Base-by-base conservation (phyloP, 2,329 filamentous ascomycete genomes). In the Penicillium sp. region DNA sequence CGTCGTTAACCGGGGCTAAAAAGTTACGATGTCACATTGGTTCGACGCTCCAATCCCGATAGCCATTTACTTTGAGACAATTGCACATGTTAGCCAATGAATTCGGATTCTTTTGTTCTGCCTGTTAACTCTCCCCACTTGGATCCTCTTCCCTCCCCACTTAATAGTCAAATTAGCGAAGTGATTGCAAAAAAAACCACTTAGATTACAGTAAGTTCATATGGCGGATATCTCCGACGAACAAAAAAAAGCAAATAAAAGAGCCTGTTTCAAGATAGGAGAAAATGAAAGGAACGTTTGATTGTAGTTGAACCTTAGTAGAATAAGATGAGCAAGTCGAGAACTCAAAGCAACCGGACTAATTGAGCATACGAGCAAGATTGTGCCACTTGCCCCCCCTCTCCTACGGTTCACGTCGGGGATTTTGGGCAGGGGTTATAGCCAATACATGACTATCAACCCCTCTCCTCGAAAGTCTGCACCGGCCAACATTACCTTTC, bases 1-100 rank as follows among this genome's bases (percentile, higher is more conserved):
- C 62, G 62, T 56, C 38, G 59, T 62, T 63, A 64, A 50, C 59
- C 59, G 62, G 57, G 47, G 47, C 54, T 49, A 56, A 64, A 27
- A 64, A 64, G 44, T 63, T 64, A 63, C 62, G 60, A 53, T 56
- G 60, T 63, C 50, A 49, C 61, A 63, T 64, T 56, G 57, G 54
- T 58, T 57, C 4, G 21, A 49, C 50, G 42, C 22, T 50, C 44
- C 44, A 40, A 45, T 36, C 18, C 46, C 40, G 51, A 54, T 54
- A 54, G 51, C 14, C 41, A 52, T 27, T 55, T 56, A 29, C 39
- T 51, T 57, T 50, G 44, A 56, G 43, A 48, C 53, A 45, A 48
- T 61, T 54, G 58, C 62, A 64, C 60, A 60, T 64, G 59, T 42
- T 50, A 56, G 14, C 49, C 56, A 42, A 52, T 57, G 11, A 51